A percentile compares a stretch with the other conserved stretches of the same genome.
phyloP scores from a whole-genome alignment of 1,284 basidiomycete genomes.

The Fomitopsis betulina region DNA sequence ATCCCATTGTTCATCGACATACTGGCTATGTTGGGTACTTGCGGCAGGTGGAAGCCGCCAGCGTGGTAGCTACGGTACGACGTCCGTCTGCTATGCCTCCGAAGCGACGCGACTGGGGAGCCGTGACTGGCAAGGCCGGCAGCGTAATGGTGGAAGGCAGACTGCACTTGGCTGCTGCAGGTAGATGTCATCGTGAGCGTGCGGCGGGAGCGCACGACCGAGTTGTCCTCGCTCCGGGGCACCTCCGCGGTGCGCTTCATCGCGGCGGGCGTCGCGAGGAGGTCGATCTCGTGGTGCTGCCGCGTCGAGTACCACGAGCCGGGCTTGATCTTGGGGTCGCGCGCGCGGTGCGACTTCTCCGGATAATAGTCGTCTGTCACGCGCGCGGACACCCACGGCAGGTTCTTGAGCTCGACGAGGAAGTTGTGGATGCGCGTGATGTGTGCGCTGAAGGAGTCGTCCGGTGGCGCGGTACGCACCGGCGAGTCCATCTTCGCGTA shows the following conservation, averaged over 20 bases:
- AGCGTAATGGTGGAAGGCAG: neutral
- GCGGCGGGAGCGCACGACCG: neutral
- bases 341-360: constrained; percentile 21
- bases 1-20: neutral
- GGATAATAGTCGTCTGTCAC: constrained; percentile 28
- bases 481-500: constrained; percentile 29
- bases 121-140: neutral
- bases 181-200: constrained; percentile 6
- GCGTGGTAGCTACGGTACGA: constrained; percentile 1
- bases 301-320: constrained; percentile 28
- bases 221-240: constrained; percentile 4
- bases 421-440: constrained; percentile 25
- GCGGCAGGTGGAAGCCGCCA: neutral
- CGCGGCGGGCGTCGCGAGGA: constrained; percentile 18
- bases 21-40: neutral
- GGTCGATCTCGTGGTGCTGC: constrained; percentile 26
- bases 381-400: constrained; percentile 29
- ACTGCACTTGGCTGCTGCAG: neutral
- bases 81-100: neutral
- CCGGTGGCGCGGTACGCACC: constrained; percentile 13
- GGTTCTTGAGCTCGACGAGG: constrained; percentile 24
- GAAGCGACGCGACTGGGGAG: constrained; percentile 13
- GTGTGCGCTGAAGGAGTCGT: constrained; percentile 27
- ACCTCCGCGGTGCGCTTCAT: constrained; percentile 2
- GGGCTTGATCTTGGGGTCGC: constrained; percentile 15